These are phyloP conservation scores for Metroxylon sagu DNA, from an alignment of 176 grass and related monocot genomes.

Conservation along the genomic window DNA sequence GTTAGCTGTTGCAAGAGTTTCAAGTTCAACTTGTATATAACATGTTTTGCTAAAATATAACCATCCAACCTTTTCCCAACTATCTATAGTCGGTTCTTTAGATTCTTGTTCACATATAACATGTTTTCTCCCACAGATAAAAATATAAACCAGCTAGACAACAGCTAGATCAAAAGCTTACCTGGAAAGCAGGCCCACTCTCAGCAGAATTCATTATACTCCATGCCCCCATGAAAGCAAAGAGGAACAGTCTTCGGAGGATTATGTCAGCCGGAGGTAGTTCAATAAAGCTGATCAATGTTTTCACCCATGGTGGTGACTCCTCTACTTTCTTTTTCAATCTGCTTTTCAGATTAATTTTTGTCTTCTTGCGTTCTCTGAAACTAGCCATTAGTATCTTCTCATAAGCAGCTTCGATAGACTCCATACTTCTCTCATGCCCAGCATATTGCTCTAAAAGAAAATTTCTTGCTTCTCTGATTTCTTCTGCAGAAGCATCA, in stretches of 20 bases:
- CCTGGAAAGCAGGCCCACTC: constrained; percentile 93
- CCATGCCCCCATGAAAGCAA: constrained; percentile 91
- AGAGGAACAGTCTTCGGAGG: constrained; percentile 74
- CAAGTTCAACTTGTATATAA: too few species aligned
- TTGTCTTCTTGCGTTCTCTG: constrained; percentile 64
- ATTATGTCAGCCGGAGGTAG: constrained; percentile 64
- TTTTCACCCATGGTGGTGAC: constrained; percentile 74
- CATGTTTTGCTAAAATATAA: too few species aligned
- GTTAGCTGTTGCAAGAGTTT: too few species aligned
- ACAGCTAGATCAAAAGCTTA: constrained; percentile 26
- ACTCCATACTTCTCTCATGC: constrained; percentile 72
- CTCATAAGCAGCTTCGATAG: constrained; percentile 91
- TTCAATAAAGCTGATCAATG: constrained; percentile 63
- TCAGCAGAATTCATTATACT: constrained; percentile 78
- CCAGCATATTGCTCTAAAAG: constrained; percentile 70
- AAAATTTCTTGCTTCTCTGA: constrained; percentile 63
- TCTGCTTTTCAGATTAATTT: constrained; percentile 84
- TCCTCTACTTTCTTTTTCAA: constrained; percentile 65
- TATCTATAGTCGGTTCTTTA: too few species aligned
- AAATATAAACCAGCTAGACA: background rate
- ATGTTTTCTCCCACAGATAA: too few species aligned
- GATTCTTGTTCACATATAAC: too few species aligned
- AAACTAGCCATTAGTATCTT: constrained; percentile 94
- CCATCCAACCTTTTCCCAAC: too few species aligned
- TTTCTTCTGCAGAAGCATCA: constrained; percentile 90